Evolutionary conservation across 2,329 filamentous ascomycete genomes (phyloP), one percentile per base, ranked within the genome.

Genomic region (Diaporthe sp.): DNA sequence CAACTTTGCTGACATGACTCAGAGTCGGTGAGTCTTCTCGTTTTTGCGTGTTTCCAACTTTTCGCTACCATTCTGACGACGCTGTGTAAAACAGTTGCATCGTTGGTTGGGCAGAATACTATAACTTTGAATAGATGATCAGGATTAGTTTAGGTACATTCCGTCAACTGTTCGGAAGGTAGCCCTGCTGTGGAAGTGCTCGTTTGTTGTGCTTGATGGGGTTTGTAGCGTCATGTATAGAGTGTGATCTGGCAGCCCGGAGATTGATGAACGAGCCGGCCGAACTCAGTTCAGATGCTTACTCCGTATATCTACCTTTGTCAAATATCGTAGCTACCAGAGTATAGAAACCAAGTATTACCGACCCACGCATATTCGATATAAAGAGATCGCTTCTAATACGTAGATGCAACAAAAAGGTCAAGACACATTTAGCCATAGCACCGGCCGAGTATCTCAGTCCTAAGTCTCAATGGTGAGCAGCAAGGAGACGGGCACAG

Each of bases 101-200:
- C 12, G 57, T 60, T 39, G 57, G 57, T n/a, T 60, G 57, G 57
- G 57, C 57, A 37, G 57, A 60, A 39, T 60, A 60, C 57, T 60
- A 60, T 39, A 10, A 60, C 3, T 60, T 60, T 13, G 12, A 60
- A n/a, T 37, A 39, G 34, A 13, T 37, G 34, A 39, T 15, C 17
- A 39, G 25, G n/a, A n/a, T 53, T 4, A 39, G 34, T 8, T 39
- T 8, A 60, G 31, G 2, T n/a, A 0, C 31, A 60, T 39, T n/a
- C 13, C 34, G 9, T 15, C 7, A 60, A 60, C 10, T 12, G 20
- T n/a, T 60, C 34, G 31, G 39, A 39, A 39, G n/a, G 20, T 15
- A 39, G 17, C 31, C 34, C 17, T 37, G 22, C 22, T 37, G 20
- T 39, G 17, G 34, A 39, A 60, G 34, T n/a, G 4, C 7, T 39